phyloP scores from a whole-genome alignment of 768 basidiomycete species.

The Sarcodon sp. region DNA sequence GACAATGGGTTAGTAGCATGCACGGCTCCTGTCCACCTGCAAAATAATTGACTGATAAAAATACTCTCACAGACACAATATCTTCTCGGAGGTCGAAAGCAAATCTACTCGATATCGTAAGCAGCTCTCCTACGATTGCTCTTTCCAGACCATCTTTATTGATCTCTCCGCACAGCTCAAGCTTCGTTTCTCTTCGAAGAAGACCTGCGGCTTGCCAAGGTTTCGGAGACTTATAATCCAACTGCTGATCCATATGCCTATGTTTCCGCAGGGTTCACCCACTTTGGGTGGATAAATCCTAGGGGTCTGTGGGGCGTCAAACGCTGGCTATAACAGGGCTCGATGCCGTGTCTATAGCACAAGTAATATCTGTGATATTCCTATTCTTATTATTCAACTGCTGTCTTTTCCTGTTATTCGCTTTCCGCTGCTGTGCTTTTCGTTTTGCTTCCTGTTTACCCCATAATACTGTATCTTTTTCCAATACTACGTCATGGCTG shows the following conservation, averaged over 20 bases:
- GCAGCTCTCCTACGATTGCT: not conserved
- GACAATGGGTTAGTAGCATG: constrained; percentile 8
- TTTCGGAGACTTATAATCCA: not conserved
- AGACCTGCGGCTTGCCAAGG: not conserved
- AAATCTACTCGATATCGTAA: not conserved
- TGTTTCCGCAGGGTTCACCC: constrained; percentile 2
- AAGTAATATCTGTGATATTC: no score
- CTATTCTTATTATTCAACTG: no score
- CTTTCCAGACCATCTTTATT: not conserved
- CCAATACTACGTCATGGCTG: no score
- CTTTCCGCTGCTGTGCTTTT: no score
- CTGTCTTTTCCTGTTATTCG: no score
- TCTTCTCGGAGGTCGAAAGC: not conserved
- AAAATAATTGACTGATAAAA: not conserved
- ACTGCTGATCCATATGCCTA: not conserved
- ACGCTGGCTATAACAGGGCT: no score
- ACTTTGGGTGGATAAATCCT: constrained; percentile 9
- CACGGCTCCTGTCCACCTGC: not conserved
- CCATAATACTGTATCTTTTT: no score
- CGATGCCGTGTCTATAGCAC: no score
- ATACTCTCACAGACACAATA: not conserved
- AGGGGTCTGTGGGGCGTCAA: constrained; percentile 7
- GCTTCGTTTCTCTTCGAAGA: not conserved
- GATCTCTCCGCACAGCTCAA: not conserved
- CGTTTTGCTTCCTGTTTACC: no score